Percentiles rank a stretch among this genome's conserved stretches.
phyloP scores from a whole-genome alignment of 768 basidiomycete genomes.

The Boletus edulis region DNA sequence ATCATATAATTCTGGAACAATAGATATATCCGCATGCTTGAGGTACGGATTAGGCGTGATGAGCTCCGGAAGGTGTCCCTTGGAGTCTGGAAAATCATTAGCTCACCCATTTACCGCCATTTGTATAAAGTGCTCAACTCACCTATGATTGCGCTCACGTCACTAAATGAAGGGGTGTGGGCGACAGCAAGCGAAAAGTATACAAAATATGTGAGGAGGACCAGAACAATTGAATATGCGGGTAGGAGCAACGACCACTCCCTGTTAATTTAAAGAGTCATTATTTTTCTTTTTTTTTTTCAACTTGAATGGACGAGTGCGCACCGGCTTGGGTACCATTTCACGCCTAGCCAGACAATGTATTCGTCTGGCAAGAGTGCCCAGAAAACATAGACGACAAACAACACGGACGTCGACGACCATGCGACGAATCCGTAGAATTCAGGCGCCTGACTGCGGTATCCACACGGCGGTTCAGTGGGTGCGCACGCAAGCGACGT shows the following conservation, averaged over 20 bases:
- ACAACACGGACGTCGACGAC: conserved; percentile 72
- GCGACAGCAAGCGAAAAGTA: conserved; percentile 76
- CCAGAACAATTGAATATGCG: conserved; percentile 67
- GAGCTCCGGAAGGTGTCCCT: conserved; percentile 47
- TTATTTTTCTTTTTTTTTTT: background rate
- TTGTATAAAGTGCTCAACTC: conserved; percentile 16
- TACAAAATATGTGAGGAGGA: conserved; percentile 71
- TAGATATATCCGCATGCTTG: conserved; percentile 41
- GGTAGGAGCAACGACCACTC: conserved; percentile 87
- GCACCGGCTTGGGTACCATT: conserved; percentile 89
- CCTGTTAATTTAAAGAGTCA: conserved; percentile 34
- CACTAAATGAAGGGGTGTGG: conserved; percentile 66
- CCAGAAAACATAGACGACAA: conserved; percentile 74
- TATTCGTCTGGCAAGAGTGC: conserved; percentile 72
- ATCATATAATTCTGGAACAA: conserved; percentile 71
- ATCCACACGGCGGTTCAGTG: conserved; percentile 37
- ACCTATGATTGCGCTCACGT: conserved; percentile 71
- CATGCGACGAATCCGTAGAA: conserved; percentile 91
- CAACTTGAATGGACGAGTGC: conserved; percentile 4
- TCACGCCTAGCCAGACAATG: conserved; percentile 63
- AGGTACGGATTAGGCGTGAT: conserved; percentile 44
- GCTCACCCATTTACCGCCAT: conserved; percentile 7
- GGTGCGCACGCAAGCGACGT: conserved; percentile 42
- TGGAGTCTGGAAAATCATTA: conserved; percentile 46
- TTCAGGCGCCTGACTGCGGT: conserved; percentile 72